These are phyloP conservation scores for Tuber borchii DNA, from an alignment of 495 filamentous ascomycete species.

Conservation along the genomic window DNA sequence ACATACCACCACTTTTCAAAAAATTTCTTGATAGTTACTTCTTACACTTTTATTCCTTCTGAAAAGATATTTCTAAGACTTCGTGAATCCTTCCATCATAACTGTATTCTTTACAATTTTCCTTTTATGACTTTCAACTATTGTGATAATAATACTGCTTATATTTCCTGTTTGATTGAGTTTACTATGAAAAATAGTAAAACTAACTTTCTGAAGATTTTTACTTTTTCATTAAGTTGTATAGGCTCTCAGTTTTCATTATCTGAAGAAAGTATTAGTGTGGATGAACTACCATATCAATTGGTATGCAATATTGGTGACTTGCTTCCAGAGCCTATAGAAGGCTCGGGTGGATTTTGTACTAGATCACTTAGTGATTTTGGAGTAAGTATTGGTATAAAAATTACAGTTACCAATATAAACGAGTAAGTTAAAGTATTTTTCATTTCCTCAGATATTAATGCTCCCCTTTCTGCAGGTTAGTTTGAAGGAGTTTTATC, in stretches of 20 bases:
- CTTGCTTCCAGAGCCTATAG: background rate
- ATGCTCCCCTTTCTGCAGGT: no score
- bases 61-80: no score
- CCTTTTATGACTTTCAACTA: background rate
- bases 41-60: no score
- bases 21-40: no score
- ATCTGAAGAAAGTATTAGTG: background rate
- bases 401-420: background rate
- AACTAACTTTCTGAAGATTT: background rate
- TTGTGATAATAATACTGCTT: background rate
- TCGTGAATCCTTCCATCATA: no score
- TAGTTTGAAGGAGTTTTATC: no score
- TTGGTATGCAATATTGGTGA: background rate
- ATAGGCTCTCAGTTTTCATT: background rate
- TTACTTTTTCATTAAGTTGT: background rate
- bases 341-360: background rate
- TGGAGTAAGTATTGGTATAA: background rate
- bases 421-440: background rate
- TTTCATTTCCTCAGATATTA: background rate
- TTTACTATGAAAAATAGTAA: background rate
- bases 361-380: conserved; percentile 4
- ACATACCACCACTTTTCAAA: no score
- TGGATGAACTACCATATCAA: background rate
- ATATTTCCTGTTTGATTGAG: no score
- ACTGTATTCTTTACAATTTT: background rate